Conservation (phyloP, 2,329 filamentous ascomycete species). For the Zalaria sp. region DNA sequence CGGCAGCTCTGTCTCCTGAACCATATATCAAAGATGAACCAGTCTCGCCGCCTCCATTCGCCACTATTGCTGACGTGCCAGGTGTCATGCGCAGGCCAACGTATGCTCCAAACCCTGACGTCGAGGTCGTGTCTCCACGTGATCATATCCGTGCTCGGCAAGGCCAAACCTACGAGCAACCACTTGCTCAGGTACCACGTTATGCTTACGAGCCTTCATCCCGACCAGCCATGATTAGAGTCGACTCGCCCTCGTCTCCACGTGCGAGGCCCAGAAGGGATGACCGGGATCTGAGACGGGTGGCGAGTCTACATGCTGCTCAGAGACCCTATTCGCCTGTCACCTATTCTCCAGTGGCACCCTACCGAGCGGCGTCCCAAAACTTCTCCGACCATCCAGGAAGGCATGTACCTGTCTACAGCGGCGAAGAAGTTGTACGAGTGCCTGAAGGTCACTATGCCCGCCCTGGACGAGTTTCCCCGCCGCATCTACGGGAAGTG, state of each 20-base stretch:
- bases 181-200: slow-evolving; percentile 22
- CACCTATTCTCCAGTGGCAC: slow-evolving; percentile 23
- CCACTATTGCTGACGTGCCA: slow-evolving; percentile 21
- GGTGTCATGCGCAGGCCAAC: slow-evolving; percentile 25
- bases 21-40: slow-evolving; percentile 49
- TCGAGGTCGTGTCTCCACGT: slow-evolving; percentile 24
- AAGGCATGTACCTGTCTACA: slow-evolving; percentile 16
- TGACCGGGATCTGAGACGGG: slow-evolving; percentile 31
- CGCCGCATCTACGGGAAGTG: slow-evolving; percentile 12
- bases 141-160: slow-evolving; percentile 18
- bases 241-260: slow-evolving; percentile 20
- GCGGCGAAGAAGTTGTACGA: slow-evolving; percentile 22
- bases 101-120: slow-evolving; percentile 20
- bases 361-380: slow-evolving; percentile 26
- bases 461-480: slow-evolving; percentile 26
- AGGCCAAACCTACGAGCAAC: slow-evolving; percentile 29
- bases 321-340: slow-evolving; percentile 29
- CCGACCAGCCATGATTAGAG: slow-evolving; percentile 23
- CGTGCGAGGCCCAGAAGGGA: slow-evolving; percentile 23
- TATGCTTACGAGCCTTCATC: slow-evolving; percentile 26
- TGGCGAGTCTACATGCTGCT: slow-evolving; percentile 33
- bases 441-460: slow-evolving; percentile 22
- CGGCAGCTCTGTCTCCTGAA: slow-evolving; percentile 21
- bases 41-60: slow-evolving; percentile 44
- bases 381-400: slow-evolving; percentile 24